These are phyloP conservation scores for Xylaria sp. DNA, from an alignment of 2,329 filamentous ascomycete species.

Conservation along the genomic window DNA sequence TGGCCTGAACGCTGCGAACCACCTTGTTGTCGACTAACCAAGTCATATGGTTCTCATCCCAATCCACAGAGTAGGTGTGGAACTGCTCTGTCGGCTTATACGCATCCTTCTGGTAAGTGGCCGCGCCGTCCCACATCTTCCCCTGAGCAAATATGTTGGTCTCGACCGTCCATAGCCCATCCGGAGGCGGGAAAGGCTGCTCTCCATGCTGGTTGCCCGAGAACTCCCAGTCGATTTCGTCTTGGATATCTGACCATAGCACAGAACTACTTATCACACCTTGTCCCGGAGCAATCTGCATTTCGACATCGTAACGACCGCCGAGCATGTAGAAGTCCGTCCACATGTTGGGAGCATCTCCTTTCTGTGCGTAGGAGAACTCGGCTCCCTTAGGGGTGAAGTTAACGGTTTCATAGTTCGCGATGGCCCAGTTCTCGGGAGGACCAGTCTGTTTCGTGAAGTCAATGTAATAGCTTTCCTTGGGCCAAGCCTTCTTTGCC, in stretches of 20 bases:
- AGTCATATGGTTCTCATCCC: conserved; percentile 34
- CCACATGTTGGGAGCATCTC: conserved; percentile 37
- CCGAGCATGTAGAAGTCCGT: conserved; percentile 39
- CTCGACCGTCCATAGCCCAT: conserved; percentile 33
- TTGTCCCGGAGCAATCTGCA: conserved; percentile 37
- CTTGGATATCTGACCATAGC: conserved; percentile 37
- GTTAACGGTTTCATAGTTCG: conserved; percentile 29
- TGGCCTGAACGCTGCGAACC: conserved; percentile 30
- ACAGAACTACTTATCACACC: conserved; percentile 35
- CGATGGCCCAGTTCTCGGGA: conserved; percentile 32
- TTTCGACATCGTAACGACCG: conserved; percentile 37
- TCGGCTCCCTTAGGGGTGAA: conserved; percentile 36
- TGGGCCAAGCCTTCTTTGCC: conserved; percentile 32
- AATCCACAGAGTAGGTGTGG: conserved; percentile 39
- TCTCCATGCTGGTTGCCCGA: conserved; percentile 37
- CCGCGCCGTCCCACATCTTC: conserved; percentile 38
- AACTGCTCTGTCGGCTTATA: conserved; percentile 35
- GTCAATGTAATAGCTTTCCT: conserved; percentile 36
- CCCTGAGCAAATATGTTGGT: conserved; percentile 34
- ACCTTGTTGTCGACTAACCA: conserved; percentile 37
- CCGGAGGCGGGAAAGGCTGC: conserved; percentile 34
- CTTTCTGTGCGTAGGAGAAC: conserved; percentile 34
- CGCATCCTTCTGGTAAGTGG: conserved; percentile 32
- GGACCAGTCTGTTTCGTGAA: conserved; percentile 34
- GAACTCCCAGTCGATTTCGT: conserved; percentile 39